phyloP scores from a whole-genome alignment of 805 yeast species.

The Millerozyma acaciae region DNA sequence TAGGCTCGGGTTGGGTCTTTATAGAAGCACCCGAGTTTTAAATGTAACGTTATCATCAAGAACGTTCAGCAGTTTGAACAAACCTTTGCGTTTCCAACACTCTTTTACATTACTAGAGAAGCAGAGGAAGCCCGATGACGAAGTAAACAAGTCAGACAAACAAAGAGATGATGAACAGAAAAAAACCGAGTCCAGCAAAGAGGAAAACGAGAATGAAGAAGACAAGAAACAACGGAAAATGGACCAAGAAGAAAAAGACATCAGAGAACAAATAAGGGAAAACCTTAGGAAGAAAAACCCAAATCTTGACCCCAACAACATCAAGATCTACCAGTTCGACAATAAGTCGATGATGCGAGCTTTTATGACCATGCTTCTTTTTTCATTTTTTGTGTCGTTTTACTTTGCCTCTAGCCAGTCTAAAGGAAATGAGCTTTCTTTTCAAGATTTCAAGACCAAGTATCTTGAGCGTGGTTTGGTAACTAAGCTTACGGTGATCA shows the following conservation, averaged over 20 bases:
- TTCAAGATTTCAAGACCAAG: conserved; percentile 82
- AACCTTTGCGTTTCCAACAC: conserved; percentile 5
- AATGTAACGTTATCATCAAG: conserved; percentile 1
- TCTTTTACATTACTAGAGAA: neutral
- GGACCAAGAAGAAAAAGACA: conserved; percentile 27
- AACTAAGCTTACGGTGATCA: conserved; percentile 66
- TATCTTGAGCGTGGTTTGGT: conserved; percentile 78
- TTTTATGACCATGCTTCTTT: conserved; percentile 18
- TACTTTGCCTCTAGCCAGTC: conserved; percentile 7
- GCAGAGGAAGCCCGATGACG: conserved; percentile 3
- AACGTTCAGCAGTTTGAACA: conserved; percentile 1
- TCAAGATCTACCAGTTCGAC: conserved; percentile 27
- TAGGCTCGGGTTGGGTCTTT: too few species aligned
- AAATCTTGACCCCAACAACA: conserved; percentile 23
- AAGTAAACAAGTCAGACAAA: conserved; percentile 4
- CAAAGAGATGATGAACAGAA: neutral
- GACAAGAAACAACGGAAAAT: conserved; percentile 12
- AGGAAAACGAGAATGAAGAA: conserved; percentile 8
- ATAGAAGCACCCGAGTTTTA: too few species aligned
- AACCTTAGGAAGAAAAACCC: conserved; percentile 27
- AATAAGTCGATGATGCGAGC: conserved; percentile 13
- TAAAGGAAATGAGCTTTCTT: conserved; percentile 40
- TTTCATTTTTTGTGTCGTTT: conserved; percentile 12
- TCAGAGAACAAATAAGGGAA: conserved; percentile 32
- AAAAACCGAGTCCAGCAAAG: conserved; percentile 1